Evolutionary conservation across 2,329 filamentous ascomycete genomes (phyloP).

Genomic region (Escovopsis weberi): DNA sequence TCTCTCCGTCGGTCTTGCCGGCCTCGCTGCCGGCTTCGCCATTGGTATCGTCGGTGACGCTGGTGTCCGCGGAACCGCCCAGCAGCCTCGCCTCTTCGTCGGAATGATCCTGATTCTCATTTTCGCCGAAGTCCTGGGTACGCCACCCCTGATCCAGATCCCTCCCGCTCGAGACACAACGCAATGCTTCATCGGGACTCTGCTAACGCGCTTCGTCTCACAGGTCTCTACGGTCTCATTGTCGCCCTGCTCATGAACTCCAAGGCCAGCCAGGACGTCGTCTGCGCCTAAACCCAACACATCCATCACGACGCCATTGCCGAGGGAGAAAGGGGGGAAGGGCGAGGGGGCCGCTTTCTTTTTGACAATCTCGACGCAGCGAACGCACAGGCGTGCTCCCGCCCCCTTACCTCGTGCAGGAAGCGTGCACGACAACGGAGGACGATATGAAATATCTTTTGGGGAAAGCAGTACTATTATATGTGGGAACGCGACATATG

Average conservation of each 20-base stretch:
- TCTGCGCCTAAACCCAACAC: conserved; percentile 25
- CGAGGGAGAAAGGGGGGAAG: background rate
- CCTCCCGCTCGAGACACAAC: too few relatives aligned
- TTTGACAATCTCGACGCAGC: conserved; percentile 1
- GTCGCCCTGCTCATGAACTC: conserved; percentile 99
- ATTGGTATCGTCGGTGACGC: conserved; percentile 33
- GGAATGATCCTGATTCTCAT: conserved; percentile 35
- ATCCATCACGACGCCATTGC: background rate
- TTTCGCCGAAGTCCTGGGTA: conserved; percentile 76
- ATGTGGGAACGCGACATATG: conserved; percentile 1
- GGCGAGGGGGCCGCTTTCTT: too few relatives aligned
- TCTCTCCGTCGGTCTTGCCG: conserved; percentile 28
- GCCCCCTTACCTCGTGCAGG: too few relatives aligned
- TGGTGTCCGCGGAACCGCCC: conserved; percentile 31
- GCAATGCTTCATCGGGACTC: too few relatives aligned
- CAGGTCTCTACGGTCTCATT: conserved; percentile 97
- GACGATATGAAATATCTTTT: background rate
- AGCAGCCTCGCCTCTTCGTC: conserved; percentile 31
- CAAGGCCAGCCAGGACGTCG: conserved; percentile 53
- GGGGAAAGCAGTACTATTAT: conserved; percentile 1
- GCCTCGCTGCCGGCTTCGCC: conserved; percentile 30
- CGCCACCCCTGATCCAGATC: conserved; percentile 17
- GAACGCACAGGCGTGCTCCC: too few relatives aligned
- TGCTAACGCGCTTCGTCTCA: conserved; percentile 10
- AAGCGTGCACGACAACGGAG: too few relatives aligned